Base-by-base conservation (phyloP, 2,329 filamentous ascomycete species). In the Diaporthe citrichinensis region DNA sequence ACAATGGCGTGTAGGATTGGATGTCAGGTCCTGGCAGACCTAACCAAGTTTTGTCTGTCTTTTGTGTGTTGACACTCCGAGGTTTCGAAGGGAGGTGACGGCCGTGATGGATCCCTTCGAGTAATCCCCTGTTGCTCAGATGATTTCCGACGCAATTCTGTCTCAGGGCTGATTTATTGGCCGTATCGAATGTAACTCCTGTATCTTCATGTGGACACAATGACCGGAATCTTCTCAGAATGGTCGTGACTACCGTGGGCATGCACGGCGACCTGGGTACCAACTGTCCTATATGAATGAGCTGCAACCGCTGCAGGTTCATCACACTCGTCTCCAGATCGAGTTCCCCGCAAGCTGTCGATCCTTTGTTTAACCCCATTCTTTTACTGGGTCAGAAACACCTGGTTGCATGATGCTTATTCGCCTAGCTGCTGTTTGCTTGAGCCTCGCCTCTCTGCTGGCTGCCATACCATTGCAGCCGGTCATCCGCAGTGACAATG, bases 1-100 rank as follows among this genome's bases (percentile, higher is more conserved):
- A 39, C 28, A n/a, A 25, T 20, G 62, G 20, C 41, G 62, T 12
- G 62, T 67, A 67, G 61, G 61, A 67, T 67, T 15, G 28, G 28
- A 51, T 51, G 62, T 15, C 10, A 51, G 62, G 44, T 36, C 44
- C 20, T 34, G 44, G 44, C 44, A 25, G 23, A 36, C 44, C 62
- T 20, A 9, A 25, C 62, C 44, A 67, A 5, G 10, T n/a, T 36
- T 23, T 51, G 20, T n/a, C 12, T 15, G 6, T 51, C 20, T 36
- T 51, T 10, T 7, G 10, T 20, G n/a, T 51, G 28, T 14, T 39
- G 28, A 51, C 6, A 36, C 20, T 51, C 12, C 20, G 20, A 3
- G 4, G 17, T 3, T 9, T 25, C 17, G 20, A 36, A 34, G 44
- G 41, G 41, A 31, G 28, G 41, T 10, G 20, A 51, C 62, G 20